Evolutionary conservation across 495 filamentous ascomycete species (phyloP).

Genomic region (Antarctomyces pellizariae): DNA sequence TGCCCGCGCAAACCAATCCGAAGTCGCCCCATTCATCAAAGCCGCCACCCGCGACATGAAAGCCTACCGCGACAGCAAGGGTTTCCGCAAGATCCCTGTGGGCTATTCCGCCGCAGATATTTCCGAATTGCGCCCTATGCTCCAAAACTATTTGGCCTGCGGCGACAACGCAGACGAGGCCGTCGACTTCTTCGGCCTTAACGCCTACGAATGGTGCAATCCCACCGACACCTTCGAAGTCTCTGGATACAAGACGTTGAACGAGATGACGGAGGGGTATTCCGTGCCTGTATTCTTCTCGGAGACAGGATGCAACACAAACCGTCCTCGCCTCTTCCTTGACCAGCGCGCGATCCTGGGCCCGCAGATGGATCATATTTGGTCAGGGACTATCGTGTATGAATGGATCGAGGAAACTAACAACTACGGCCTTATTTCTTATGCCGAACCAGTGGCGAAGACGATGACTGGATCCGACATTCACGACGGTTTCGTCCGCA

Average conservation of each 20-base stretch:
- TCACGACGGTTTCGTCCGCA: constrained; percentile 39
- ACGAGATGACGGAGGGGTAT: constrained; percentile 29
- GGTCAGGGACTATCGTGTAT: constrained; percentile 71
- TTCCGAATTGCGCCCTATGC: constrained; percentile 51
- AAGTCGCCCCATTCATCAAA: constrained; percentile 60
- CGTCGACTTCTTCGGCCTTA: constrained; percentile 66
- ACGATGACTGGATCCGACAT: constrained; percentile 25
- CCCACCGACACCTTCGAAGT: constrained; percentile 30
- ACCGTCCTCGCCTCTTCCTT: constrained; percentile 48
- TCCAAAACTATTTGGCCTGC: constrained; percentile 77
- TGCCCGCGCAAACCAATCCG: constrained; percentile 30
- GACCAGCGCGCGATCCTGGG: constrained; percentile 65
- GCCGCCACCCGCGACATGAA: constrained; percentile 64
- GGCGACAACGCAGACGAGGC: constrained; percentile 39
- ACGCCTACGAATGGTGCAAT: constrained; percentile 79
- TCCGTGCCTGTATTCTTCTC: constrained; percentile 71
- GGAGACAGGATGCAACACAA: constrained; percentile 53
- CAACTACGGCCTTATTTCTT: constrained; percentile 64
- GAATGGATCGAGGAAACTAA: constrained; percentile 81
- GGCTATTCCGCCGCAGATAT: constrained; percentile 88
- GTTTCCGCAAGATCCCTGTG: constrained; percentile 63
- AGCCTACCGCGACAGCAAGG: constrained; percentile 49
- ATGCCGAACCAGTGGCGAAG: constrained; percentile 31
- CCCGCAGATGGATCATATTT: constrained; percentile 41
- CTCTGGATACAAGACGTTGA: constrained; percentile 49